Conservation (phyloP, 257 asterid species). For the Salvia rosmarinus region DNA sequence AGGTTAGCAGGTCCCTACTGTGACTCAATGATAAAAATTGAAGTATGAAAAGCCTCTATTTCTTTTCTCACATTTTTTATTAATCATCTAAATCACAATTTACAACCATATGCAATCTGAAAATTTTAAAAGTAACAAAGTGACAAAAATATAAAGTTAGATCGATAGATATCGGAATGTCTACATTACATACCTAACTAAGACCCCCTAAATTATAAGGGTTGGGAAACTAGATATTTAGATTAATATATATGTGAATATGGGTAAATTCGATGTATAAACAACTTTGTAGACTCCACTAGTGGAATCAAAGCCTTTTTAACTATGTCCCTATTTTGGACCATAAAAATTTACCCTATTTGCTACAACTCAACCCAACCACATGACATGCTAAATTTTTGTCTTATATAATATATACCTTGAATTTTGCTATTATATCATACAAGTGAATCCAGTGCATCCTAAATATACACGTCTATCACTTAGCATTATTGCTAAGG, state of each 20-base stretch:
- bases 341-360: neutral
- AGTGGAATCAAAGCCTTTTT: neutral
- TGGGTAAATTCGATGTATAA: neutral
- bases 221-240: neutral
- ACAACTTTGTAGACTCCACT: neutral
- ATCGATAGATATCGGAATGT: neutral
- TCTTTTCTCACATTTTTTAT: too few species aligned
- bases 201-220: constrained; percentile 17
- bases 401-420: neutral
- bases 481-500: too few species aligned
- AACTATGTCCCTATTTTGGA: neutral
- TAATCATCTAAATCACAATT: too few species aligned
- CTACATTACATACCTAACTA: constrained; percentile 17
- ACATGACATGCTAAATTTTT: neutral
- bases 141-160: constrained; percentile 20
- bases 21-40: neutral
- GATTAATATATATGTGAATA: neutral
- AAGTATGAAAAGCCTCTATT: neutral
- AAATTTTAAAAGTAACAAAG: neutral
- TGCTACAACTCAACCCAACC: constrained; percentile 3
- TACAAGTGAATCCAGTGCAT: too few species aligned
- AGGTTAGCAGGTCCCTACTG: constrained; percentile 38
- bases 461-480: too few species aligned
- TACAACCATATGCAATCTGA: neutral
- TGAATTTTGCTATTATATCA: neutral